Evolutionary conservation across 371 early-diverging fungal genomes (phyloP), one percentile per base, ranked within the genome.

Genomic region (Capillidium rhysosporum): DNA sequence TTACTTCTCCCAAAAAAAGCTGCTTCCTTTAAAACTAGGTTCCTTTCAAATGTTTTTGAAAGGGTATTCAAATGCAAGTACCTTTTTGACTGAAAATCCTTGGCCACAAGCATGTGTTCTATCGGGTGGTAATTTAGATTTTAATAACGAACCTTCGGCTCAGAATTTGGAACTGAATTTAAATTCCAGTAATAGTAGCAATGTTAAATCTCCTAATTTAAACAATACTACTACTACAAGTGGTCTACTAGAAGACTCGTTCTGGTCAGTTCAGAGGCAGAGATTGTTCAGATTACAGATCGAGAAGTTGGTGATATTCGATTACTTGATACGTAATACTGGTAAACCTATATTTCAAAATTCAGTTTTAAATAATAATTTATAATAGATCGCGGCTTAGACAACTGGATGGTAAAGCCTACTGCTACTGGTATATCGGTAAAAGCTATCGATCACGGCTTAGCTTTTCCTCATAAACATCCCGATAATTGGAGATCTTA

Each of bases 381-480:
- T 39, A 39, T 39, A 39, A 8, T 59, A 75, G 82, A 90, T 62
- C 77, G 90, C 20, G 87, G 89, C 9, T 55, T 80, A 55, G 89
- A 92, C 56, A 92, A 90, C 57, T 89, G 90, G 92, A 86, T 91
- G 88, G 75, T 91, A 40, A 74, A 72, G 18, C 3, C n/a, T 20
- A 20, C 16, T 26, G n/a, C n/a, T n/a, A 16, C 9, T 12, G 45
- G 9, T 31, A 61, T 80, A 20, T 76, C 77, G 52, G 65, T 89
- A n/a, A 87, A 88, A 0, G 89, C 87, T 20, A 92, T 92, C 44
- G 92, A 92, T 63, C 86, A 92, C 60, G 92, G 92, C 1, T 72
- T 92, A 14, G 86, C 91, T 0, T 92, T 92, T 54, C 92, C 92
- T 0, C 86, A 76, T 61, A 89, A 92, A 59, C 92, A 92, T 61